These are phyloP conservation scores for Calamus simplicifolius DNA, from an alignment of 176 grass and related monocot genomes.

Conservation along the genomic window DNA sequence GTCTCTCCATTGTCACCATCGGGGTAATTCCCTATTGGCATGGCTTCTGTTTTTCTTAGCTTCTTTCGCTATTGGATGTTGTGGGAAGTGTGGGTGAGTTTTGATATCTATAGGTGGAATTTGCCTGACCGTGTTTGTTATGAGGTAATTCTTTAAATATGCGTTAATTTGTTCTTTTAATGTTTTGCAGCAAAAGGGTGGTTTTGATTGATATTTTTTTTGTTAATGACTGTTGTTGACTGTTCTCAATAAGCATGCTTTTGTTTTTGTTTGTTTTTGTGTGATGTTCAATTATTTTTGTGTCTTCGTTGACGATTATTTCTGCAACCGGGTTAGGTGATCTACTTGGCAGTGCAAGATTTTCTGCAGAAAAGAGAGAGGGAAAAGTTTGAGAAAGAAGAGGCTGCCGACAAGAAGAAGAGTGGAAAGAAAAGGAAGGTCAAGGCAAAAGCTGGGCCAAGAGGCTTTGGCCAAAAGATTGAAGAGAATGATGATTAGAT, in stretches of 20 bases:
- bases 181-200: no score
- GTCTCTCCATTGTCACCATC: slow-evolving; percentile 48
- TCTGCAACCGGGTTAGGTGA: slow-evolving; percentile 37
- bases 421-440: slow-evolving; percentile 42
- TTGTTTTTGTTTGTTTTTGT: neutral
- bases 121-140: no score
- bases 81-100: no score
- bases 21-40: slow-evolving; percentile 11
- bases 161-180: no score
- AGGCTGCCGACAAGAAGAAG: slow-evolving; percentile 44
- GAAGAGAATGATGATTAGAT: slow-evolving; percentile 25
- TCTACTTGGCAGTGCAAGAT: slow-evolving; percentile 55
- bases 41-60: no score
- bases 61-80: no score
- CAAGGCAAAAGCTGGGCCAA: slow-evolving; percentile 31
- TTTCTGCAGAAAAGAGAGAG: slow-evolving; percentile 69
- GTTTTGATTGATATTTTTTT: no score
- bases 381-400: slow-evolving; percentile 71
- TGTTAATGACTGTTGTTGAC: no score
- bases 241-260: no score
- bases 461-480: slow-evolving; percentile 24
- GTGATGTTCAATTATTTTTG: neutral
- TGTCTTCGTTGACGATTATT: neutral
- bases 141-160: no score
- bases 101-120: no score